phyloP scores from a whole-genome alignment of 1,284 basidiomycete genomes.

The Bothia castanella region DNA sequence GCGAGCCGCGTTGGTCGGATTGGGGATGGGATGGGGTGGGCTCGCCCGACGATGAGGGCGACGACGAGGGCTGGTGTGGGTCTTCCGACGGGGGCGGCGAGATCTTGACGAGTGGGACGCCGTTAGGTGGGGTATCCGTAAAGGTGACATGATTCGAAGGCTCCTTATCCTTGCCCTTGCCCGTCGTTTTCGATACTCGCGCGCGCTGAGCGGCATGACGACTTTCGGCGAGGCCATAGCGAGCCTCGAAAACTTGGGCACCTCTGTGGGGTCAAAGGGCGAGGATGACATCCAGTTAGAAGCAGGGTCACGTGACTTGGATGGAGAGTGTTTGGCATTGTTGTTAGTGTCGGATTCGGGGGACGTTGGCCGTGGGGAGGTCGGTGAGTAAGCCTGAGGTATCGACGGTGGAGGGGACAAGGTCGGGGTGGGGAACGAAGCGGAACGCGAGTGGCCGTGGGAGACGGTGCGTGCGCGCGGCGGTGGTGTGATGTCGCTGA shows the following conservation, averaged over 20 bases:
- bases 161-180: slow-evolving; percentile 11
- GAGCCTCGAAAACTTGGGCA: slow-evolving; percentile 31
- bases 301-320: slow-evolving; percentile 27
- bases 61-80: neutral
- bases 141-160: slow-evolving; percentile 15
- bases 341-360: slow-evolving; percentile 1
- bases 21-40: slow-evolving; percentile 9
- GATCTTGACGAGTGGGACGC: slow-evolving; percentile 14
- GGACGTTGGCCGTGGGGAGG: slow-evolving; percentile 8
- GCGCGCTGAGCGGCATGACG: slow-evolving; percentile 32
- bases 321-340: slow-evolving; percentile 17
- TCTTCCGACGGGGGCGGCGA: slow-evolving; percentile 12
- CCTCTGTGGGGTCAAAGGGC: slow-evolving; percentile 29
- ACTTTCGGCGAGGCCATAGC: slow-evolving; percentile 27
- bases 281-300: slow-evolving; percentile 33
- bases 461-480: slow-evolving; percentile 25
- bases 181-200: slow-evolving; percentile 26
- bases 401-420: slow-evolving; percentile 9
- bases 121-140: neutral
- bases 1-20: slow-evolving; percentile 1
- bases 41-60: neutral
- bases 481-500: slow-evolving; percentile 7
- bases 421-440: slow-evolving; percentile 8
- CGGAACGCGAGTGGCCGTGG: slow-evolving; percentile 18
- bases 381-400: slow-evolving; percentile 21